Evolutionary conservation across 129 eudicot species (phyloP).

Genomic region (Gnaphalium uliginosum): DNA sequence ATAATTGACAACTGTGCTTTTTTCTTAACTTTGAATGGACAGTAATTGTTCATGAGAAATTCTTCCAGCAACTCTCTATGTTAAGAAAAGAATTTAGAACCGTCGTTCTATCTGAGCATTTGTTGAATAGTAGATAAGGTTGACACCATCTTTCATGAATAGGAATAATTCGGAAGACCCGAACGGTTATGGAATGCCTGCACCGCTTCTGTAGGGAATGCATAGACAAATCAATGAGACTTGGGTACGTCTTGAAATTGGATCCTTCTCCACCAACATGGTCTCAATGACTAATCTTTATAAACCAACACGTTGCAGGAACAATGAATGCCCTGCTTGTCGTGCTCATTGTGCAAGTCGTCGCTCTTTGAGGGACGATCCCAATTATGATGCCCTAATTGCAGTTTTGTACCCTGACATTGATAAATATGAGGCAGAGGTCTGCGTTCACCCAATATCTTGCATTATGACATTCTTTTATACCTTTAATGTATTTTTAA

Average conservation of each 20-base stretch:
- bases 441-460: conserved; percentile 17
- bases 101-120: neutral
- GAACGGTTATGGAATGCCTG: conserved; percentile 97
- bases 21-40: neutral
- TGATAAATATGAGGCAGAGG: conserved; percentile 67
- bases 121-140: neutral
- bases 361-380: conserved; percentile 70
- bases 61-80: neutral
- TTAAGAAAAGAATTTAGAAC: neutral
- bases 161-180: conserved; percentile 91
- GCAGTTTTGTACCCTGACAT: conserved; percentile 47
- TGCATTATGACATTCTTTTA: neutral
- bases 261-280: conserved; percentile 2
- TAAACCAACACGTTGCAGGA: conserved; percentile 37
- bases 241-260: conserved; percentile 56
- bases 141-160: conserved; percentile 16
- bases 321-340: conserved; percentile 75
- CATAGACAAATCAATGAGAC: conserved; percentile 94
- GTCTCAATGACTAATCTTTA: neutral
- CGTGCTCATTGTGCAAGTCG: conserved; percentile 78
- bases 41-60: neutral
- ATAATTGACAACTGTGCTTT: neutral
- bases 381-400: conserved; percentile 51
- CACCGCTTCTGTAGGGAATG: conserved; percentile 99
- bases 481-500: neutral